Evolutionary conservation across 2,329 filamentous ascomycete species (phyloP).

Genomic region (Fusarium sp.): DNA sequence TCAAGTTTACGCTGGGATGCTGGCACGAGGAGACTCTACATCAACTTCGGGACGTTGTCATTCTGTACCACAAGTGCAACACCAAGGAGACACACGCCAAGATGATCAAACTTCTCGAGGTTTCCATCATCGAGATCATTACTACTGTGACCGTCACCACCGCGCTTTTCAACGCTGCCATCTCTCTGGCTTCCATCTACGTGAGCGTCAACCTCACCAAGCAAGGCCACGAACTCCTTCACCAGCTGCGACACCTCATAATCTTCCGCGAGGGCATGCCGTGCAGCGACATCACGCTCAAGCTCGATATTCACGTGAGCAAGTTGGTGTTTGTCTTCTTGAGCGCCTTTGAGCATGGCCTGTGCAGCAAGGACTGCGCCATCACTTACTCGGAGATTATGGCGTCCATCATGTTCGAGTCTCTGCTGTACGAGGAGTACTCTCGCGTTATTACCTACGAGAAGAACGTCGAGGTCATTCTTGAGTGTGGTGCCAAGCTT

Average conservation of each 20-base stretch:
- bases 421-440: slow-evolving; percentile 42
- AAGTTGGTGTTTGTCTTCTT: slow-evolving; percentile 58
- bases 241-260: slow-evolving; percentile 62
- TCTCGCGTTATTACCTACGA: slow-evolving; percentile 37
- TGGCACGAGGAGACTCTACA: slow-evolving; percentile 59
- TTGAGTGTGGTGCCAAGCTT: slow-evolving; percentile 42
- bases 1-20: slow-evolving; percentile 57
- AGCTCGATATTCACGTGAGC: slow-evolving; percentile 50
- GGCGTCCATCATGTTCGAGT: slow-evolving; percentile 41
- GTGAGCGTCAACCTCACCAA: slow-evolving; percentile 54
- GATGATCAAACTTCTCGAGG: slow-evolving; percentile 54
- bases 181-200: slow-evolving; percentile 60
- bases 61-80: slow-evolving; percentile 54
- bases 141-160: slow-evolving; percentile 52
- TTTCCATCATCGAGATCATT: slow-evolving; percentile 56
- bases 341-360: slow-evolving; percentile 57
- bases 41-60: slow-evolving; percentile 57
- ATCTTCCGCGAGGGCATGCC: slow-evolving; percentile 54
- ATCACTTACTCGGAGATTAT: slow-evolving; percentile 57
- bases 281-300: slow-evolving; percentile 53
- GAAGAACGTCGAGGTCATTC: slow-evolving; percentile 33
- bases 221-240: slow-evolving; percentile 57
- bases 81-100: slow-evolving; percentile 53
- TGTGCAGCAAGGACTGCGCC: slow-evolving; percentile 48
- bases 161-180: slow-evolving; percentile 62